Base-by-base conservation (phyloP, 2,329 filamentous ascomycete genomes). In the Colletotrichum acutatum region DNA sequence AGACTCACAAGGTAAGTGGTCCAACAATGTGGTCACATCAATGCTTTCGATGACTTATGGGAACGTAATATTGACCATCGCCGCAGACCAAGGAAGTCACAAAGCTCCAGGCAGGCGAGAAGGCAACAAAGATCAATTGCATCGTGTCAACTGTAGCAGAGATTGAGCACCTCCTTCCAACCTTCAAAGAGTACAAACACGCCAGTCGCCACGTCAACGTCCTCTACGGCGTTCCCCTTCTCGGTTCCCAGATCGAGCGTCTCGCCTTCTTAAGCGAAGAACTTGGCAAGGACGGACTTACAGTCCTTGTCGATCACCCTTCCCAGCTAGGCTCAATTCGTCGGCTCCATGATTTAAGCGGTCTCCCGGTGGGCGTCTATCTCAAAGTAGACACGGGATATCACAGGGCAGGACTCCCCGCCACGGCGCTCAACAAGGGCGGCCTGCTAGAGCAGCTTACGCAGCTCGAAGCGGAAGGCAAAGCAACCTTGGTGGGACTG, bases 311-410 rank as follows among this genome's bases (percentile, higher is more conserved):
- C 28, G 91, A 93, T 74, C 87, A 92, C 73, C 80, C 84, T 0
- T 82, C 83, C 0, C 89, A 90, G 71, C 78, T 91, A 0, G 63
- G 70, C 0, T 71, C 71, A 0, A 53, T 80, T 0, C 54, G 30
- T 0, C 78, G 85, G 1, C 81, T 84, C 2, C 77, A 79, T 1
- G 77, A 81, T 2, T 75, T 79, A 3, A 75, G 76, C 0, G 71
- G 76, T 3, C 82, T 63, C 74, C 79, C 60, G 78, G 83, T 63
- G 66, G 78, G 84, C 0, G 81, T 91, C 2, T 92, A 88, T 57
- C 77, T 92, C 52, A 92, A 92, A 72, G 86, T 92, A 0, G 91
- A 93, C 74, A 90, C 89, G 0, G 91, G 91, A 0, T 90, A 91
- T 76, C 88, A 90, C 74, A 87, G 91, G 3, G 90, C 91, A 0